These are phyloP conservation scores for Diplodia mutila DNA, from an alignment of 2,329 filamentous ascomycete species.

Conservation along the genomic window DNA sequence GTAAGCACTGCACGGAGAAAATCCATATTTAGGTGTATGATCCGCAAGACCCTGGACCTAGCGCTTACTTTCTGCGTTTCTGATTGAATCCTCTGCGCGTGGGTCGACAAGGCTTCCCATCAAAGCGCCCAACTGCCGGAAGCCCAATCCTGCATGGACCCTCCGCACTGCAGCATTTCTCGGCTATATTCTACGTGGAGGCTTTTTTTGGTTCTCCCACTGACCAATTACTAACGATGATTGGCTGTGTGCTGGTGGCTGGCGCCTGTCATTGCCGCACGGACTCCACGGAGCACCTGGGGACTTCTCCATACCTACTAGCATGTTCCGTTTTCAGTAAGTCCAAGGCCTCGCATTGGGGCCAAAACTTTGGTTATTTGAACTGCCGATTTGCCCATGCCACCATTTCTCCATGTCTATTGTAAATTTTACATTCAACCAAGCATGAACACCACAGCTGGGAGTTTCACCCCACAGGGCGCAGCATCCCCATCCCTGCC, in stretches of 20 bases:
- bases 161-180: background rate
- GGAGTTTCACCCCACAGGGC: background rate
- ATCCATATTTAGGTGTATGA: background rate
- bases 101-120: background rate
- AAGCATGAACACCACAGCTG: slow-evolving; percentile 1
- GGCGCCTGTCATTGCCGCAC: background rate
- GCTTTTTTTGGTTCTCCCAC: background rate
- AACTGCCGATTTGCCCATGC: background rate
- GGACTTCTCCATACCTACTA: background rate
- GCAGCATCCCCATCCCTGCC: background rate
- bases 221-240: background rate
- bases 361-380: background rate
- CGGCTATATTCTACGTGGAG: background rate
- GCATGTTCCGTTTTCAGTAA: background rate
- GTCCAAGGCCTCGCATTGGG: background rate
- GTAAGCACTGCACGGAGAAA: background rate
- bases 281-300: no score
- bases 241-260: background rate
- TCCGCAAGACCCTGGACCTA: background rate
- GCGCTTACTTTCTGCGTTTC: background rate
- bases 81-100: background rate
- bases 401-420: background rate
- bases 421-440: no score
- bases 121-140: background rate
- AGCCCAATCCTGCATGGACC: background rate